Percentiles rank a stretch among this genome's conserved stretches.
These are phyloP conservation scores for Neofusicoccum sp. DNA, from an alignment of 2,329 filamentous ascomycete genomes.

Conservation along the genomic window DNA sequence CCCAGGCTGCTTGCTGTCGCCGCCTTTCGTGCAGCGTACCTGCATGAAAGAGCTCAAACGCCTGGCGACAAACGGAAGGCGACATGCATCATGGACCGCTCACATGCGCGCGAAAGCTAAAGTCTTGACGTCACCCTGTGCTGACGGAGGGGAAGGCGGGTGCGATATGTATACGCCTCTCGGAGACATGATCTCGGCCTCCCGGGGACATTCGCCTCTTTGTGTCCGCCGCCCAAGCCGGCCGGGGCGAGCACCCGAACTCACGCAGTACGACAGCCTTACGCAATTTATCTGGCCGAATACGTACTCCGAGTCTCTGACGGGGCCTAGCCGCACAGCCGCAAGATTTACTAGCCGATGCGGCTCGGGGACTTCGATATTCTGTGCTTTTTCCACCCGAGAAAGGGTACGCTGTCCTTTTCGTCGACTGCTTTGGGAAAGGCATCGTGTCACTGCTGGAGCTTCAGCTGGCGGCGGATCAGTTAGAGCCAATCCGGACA, in stretches of 20 bases:
- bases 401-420: not conserved
- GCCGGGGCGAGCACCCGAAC: not conserved
- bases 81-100: no score
- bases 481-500: not conserved
- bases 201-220: not conserved
- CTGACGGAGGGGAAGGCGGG: not conserved
- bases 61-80: not conserved
- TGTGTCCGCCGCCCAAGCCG: not conserved
- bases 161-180: not conserved
- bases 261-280: not conserved
- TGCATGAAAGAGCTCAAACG: slow-evolving; percentile 1
- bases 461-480: not conserved
- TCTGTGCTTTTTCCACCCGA: not conserved
- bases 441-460: not conserved
- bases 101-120: not conserved
- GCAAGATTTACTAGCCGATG: not conserved
- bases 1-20: not conserved
- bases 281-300: not conserved
- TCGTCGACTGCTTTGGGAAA: not conserved
- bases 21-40: slow-evolving; percentile 1
- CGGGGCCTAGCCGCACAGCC: not conserved
- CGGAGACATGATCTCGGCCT: not conserved
- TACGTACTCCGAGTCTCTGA: not conserved
- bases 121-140: not conserved
- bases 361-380: not conserved